Evolutionary conservation across 202 grass and related monocot genomes (phyloP).

Genomic region (Zizania palustris): DNA sequence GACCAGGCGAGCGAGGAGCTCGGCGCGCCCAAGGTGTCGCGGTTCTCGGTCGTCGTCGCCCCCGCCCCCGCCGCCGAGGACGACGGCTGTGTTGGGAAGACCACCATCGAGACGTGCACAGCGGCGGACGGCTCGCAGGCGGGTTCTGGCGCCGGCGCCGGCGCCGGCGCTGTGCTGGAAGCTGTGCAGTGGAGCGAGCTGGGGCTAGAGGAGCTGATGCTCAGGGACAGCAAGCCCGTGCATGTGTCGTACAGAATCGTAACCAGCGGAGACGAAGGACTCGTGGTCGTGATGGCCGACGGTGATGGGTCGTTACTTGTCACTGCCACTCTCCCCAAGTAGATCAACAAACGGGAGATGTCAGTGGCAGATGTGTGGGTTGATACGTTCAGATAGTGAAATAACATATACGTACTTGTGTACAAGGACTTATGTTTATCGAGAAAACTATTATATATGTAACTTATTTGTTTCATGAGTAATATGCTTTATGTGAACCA

Average conservation of each 20-base stretch:
- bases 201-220: slow-evolving; percentile 59
- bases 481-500: too few species aligned
- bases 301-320: slow-evolving; percentile 40
- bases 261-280: slow-evolving; percentile 35
- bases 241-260: slow-evolving; percentile 57
- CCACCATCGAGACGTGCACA: slow-evolving; percentile 43
- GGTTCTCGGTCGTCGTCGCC: slow-evolving; percentile 47
- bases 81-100: neutral
- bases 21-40: neutral
- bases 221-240: slow-evolving; percentile 57
- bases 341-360: neutral
- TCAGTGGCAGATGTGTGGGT: neutral
- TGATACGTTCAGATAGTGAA: too few species aligned
- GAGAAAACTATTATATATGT: too few species aligned
- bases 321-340: slow-evolving; percentile 40
- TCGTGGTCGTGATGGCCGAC: slow-evolving; percentile 56
- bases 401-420: too few species aligned
- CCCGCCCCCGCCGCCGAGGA: slow-evolving; percentile 19
- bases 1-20: slow-evolving; percentile 30
- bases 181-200: slow-evolving; percentile 54
- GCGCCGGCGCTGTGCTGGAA: neutral
- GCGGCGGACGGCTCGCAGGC: too few species aligned
- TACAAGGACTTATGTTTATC: too few species aligned
- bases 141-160: neutral
- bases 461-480: too few species aligned